phyloP scores from a whole-genome alignment of 164 flowering plant genomes.

The Dillenia turbinata region DNA sequence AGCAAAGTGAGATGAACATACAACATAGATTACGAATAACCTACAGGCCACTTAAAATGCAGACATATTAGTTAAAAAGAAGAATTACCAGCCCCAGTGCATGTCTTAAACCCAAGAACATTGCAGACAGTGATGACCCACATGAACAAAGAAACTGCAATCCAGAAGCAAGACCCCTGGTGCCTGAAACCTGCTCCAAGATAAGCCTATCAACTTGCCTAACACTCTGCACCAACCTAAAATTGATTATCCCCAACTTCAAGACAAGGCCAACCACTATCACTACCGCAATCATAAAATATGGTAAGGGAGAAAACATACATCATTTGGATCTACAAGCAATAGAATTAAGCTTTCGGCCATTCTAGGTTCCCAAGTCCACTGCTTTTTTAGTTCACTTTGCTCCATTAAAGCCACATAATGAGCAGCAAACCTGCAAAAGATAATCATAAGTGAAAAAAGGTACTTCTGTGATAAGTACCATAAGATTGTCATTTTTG shows the following conservation, averaged over 20 bases:
- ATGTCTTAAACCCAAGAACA: slow-evolving; percentile 62
- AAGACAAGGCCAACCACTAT: not conserved
- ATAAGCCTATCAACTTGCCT: slow-evolving; percentile 73
- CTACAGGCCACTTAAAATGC: too few relatives aligned
- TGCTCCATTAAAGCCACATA: slow-evolving; percentile 54
- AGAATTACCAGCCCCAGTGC: slow-evolving; percentile 56
- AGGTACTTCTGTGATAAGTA: too few relatives aligned
- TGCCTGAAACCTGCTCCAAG: slow-evolving; percentile 72
- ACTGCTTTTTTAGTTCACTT: slow-evolving; percentile 66
- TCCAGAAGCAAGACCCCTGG: slow-evolving; percentile 64
- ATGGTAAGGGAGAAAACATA: slow-evolving; percentile 12
- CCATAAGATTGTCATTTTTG: too few relatives aligned
- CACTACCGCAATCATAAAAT: not conserved
- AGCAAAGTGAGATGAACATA: too few relatives aligned
- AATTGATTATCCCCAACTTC: not conserved
- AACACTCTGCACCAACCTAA: slow-evolving; percentile 49
- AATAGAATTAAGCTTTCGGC: slow-evolving; percentile 79
- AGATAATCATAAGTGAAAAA: slow-evolving; percentile 5
- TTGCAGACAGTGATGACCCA: slow-evolving; percentile 49
- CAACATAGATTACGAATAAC: too few relatives aligned
- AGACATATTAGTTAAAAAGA: not conserved
- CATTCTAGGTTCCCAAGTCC: slow-evolving; percentile 94
- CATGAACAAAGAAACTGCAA: slow-evolving; percentile 80
- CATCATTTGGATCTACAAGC: slow-evolving; percentile 90
- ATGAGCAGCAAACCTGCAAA: slow-evolving; percentile 68